Evolutionary conservation across 345 rosid species (phyloP).

Genomic region (Lepidium africanum): DNA sequence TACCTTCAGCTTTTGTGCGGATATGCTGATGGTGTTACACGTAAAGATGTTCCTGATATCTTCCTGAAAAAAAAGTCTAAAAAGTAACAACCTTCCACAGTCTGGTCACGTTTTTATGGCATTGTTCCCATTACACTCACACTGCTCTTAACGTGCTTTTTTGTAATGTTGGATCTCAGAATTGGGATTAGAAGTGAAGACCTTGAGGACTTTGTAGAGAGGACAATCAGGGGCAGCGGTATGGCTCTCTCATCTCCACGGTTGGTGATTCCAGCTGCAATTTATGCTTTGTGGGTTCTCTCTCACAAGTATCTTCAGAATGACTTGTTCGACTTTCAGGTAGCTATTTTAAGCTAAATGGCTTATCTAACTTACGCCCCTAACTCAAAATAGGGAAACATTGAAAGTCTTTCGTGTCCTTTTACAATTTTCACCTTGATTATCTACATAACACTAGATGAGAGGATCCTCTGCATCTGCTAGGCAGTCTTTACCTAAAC

Average conservation of each 20-base stretch:
- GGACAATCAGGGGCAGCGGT: constrained; percentile 53
- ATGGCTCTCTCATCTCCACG: constrained; percentile 90
- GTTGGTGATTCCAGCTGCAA: constrained; percentile 69
- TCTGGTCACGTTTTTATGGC: neutral
- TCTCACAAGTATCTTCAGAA: constrained; percentile 52
- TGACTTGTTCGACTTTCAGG: constrained; percentile 83
- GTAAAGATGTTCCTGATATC: constrained; percentile 65
- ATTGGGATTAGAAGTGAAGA: constrained; percentile 87
- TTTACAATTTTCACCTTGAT: neutral
- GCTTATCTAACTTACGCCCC: neutral
- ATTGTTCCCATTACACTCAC: neutral
- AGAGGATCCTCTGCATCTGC: neutral
- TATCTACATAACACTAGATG: too few relatives aligned
- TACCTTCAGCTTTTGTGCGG: constrained; percentile 84
- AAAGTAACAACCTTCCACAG: constrained; percentile 34
- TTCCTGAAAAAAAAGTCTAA: constrained; percentile 60
- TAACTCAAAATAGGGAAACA: neutral
- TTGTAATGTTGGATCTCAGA: constrained; percentile 30
- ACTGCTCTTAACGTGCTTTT: neutral
- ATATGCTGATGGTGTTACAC: constrained; percentile 62
- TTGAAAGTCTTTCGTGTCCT: neutral
- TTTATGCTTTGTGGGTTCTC: constrained; percentile 71
- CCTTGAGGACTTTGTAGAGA: constrained; percentile 55
- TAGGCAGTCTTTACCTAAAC: neutral
- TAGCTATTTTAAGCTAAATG: constrained; percentile 13